Conservation (phyloP, 2,329 filamentous ascomycete genomes). For the Beauveria medogensis region DNA sequence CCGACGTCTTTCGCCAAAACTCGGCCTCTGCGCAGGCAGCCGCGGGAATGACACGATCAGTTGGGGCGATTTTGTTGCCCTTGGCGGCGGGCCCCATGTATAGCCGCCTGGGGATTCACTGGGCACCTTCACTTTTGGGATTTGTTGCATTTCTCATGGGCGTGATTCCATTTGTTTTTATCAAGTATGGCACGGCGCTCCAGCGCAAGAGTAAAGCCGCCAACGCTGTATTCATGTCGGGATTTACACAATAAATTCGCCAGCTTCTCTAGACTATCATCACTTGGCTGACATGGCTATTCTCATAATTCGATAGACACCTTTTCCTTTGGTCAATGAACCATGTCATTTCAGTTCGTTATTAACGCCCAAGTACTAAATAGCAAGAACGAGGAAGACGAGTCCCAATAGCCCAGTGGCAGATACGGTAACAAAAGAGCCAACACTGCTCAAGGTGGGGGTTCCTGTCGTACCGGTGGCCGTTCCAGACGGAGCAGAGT, state of each 20-base stretch:
- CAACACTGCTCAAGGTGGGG: not conserved
- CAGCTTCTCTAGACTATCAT: too few relatives aligned
- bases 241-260: not conserved
- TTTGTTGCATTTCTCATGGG: conserved; percentile 19
- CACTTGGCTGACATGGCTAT: too few relatives aligned
- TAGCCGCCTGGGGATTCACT: conserved; percentile 23
- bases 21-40: conserved; percentile 29
- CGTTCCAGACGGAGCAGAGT: not conserved
- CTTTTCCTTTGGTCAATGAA: too few relatives aligned
- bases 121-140: conserved; percentile 27
- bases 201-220: not conserved
- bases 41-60: conserved; percentile 25
- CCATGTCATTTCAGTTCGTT: not conserved
- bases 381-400: not conserved
- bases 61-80: conserved; percentile 25
- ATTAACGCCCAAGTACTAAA: not conserved
- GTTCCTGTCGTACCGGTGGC: not conserved
- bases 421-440: not conserved
- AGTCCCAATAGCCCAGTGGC: not conserved
- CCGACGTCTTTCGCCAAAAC: conserved; percentile 24
- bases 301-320: too few relatives aligned
- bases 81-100: conserved; percentile 27
- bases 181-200: not conserved
- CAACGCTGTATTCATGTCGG: not conserved
- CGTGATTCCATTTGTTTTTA: conserved; percentile 7